Evolutionary conservation across 1,284 basidiomycete species (phyloP), one percentile per base, ranked within the genome.

Genomic region (Tilletia setariae): DNA sequence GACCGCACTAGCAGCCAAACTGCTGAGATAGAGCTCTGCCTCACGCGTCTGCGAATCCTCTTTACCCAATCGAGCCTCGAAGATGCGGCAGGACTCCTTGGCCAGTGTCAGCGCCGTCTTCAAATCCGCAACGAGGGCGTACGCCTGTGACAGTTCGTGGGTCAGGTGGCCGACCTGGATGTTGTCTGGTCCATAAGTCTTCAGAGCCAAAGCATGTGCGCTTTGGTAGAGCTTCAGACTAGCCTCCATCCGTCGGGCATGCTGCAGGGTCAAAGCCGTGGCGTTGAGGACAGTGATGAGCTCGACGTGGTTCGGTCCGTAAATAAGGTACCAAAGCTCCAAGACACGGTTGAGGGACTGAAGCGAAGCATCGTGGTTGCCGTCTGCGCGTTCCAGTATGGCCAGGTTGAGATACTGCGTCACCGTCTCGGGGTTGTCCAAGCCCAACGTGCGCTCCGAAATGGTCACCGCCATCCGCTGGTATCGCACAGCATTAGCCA

Each of bases 401-500:
- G 86, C 86, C n/a, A 88, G 79, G 75, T 87, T 86, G 78, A 85
- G 84, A 83, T 87, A 87, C 79, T 86, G 86, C 56, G 83, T 82
- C 43, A 86, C 82, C 11, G 87, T 87, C 72, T 87, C 86, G 59
- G 84, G 82, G 71, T 85, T 83, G 77, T 87, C 86, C 42, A 87
- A 76, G 63, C 87, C 87, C 19, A 85, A 76, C 2, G 85, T 86
- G 42, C 87, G 83, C 79, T 88, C 87, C 63, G 85, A 84, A 59
- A 87, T 84, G 62, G 86, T 86, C 67, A 87, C 84, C 23, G 86
- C 86, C 79, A 87, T 86, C 64, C 86, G 82, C 76, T 86, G 86
- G 72, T 87, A 83, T 44, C 85, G 82, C 43, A 86, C 81, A 1
- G 85, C 86, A 51, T 80, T 80, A 32, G 77, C 74, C 56, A 81